Percentiles rank a stretch among this genome's conserved stretches.
Conservation (phyloP, 129 eudicot genomes). For the sunflower (Helianthus annuus) region HanXRQr2.0-SUNRISE NC_035448.2:23321481-23321980, state of each 20-base stretch:
- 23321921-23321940: conserved; percentile 87
- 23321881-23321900: conserved; percentile 74
- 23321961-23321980: conserved; percentile 77
- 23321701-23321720: conserved; percentile 60
- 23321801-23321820: neutral
- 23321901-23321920: conserved; percentile 86
- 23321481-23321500: neutral
- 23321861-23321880: conserved; percentile 80
- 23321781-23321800: neutral
- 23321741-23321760: conserved; percentile 56
- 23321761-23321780: neutral
- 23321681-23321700: conserved; percentile 70
- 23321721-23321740: conserved; percentile 78
- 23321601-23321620: neutral
- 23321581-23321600: neutral
- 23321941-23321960: conserved; percentile 97
- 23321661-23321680: conserved; percentile 69
- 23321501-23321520: neutral
- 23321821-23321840: conserved; percentile 20
- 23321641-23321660: conserved; percentile 81
- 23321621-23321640: conserved; percentile 31
- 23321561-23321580: neutral
- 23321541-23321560: neutral
- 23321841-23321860: conserved; percentile 43
- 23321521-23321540: neutral